phyloP scores from a whole-genome alignment of 148 eudicot species.

The Rhododendron ferrugineum region DNA sequence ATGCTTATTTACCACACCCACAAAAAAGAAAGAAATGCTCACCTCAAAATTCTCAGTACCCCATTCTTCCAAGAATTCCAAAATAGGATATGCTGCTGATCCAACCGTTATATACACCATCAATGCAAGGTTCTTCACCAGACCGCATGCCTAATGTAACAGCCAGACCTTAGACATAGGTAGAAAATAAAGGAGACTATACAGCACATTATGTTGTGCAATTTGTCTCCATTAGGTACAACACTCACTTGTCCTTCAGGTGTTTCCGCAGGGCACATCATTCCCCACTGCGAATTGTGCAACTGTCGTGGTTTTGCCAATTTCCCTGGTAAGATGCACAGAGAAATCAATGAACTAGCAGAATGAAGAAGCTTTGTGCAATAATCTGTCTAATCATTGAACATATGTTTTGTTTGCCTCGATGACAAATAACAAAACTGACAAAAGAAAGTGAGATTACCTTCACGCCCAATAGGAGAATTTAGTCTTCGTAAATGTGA shows the following conservation, averaged over 20 bases:
- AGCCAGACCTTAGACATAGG: conserved; percentile 2
- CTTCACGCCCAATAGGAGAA: conserved; percentile 97
- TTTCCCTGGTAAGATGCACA: conserved; percentile 42
- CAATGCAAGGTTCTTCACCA: conserved; percentile 93
- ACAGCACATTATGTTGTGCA: background rate
- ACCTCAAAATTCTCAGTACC: conserved; percentile 93
- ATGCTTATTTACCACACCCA: background rate
- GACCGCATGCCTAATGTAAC: conserved; percentile 73
- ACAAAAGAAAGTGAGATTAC: conserved; percentile 17
- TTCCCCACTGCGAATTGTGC: conserved; percentile 99
- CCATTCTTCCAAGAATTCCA: conserved; percentile 98
- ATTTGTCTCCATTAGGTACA: background rate
- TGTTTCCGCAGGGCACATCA: conserved; percentile 99
- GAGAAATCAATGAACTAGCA: background rate
- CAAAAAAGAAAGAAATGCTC: background rate
- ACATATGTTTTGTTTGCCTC: background rate
- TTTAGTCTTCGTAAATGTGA: conserved; percentile 88
- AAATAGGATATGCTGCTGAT: conserved; percentile 93
- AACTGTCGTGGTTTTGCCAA: conserved; percentile 97
- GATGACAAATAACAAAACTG: background rate
- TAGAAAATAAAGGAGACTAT: background rate
- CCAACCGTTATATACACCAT: conserved; percentile 97
- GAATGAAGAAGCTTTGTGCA: background rate
- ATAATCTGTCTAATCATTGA: background rate
- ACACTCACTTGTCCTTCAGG: conserved; percentile 85